A percentile compares a stretch with the other conserved stretches of the same genome.
Evolutionary conservation across 2,329 filamentous ascomycete genomes (phyloP).

Genomic region (Nemania diffusa): DNA sequence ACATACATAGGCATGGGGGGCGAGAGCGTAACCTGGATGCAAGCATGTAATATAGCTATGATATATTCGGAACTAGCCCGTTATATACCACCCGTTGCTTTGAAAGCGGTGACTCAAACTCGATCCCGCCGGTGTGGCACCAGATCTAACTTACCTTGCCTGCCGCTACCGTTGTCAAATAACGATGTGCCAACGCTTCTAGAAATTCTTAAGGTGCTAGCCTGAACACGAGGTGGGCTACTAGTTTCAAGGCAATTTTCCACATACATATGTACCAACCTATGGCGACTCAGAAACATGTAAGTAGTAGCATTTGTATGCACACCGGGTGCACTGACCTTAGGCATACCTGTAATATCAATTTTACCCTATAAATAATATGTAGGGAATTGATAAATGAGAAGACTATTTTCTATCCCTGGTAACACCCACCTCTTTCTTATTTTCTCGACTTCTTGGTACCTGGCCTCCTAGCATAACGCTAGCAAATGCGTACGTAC

Average conservation of each 20-base stretch:
- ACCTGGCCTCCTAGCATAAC: too few relatives aligned
- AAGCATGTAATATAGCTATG: background rate
- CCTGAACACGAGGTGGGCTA: slow-evolving; percentile 2
- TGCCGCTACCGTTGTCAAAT: slow-evolving; percentile 15
- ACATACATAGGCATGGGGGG: background rate
- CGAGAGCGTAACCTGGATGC: background rate
- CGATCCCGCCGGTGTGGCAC: slow-evolving; percentile 28
- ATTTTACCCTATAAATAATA: too few relatives aligned
- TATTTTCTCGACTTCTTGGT: too few relatives aligned
- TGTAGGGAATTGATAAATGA: too few relatives aligned
- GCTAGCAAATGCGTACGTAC: too few relatives aligned
- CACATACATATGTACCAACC: too few relatives aligned
- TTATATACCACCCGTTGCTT: background rate
- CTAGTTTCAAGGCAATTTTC: background rate
- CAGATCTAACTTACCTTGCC: slow-evolving; percentile 11
- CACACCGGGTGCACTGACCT: too few relatives aligned
- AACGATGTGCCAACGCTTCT: slow-evolving; percentile 21
- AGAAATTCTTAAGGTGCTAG: slow-evolving; percentile 24
- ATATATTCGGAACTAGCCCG: background rate
- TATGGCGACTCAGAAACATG: too few relatives aligned
- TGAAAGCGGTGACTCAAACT: background rate
- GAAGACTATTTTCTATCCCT: too few relatives aligned
- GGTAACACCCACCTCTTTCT: too few relatives aligned
- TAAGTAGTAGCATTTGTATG: too few relatives aligned
- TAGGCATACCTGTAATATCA: too few relatives aligned